Conservation (phyloP, 495 filamentous ascomycete genomes). For the Parathielavia hyrcaniae region DNA sequence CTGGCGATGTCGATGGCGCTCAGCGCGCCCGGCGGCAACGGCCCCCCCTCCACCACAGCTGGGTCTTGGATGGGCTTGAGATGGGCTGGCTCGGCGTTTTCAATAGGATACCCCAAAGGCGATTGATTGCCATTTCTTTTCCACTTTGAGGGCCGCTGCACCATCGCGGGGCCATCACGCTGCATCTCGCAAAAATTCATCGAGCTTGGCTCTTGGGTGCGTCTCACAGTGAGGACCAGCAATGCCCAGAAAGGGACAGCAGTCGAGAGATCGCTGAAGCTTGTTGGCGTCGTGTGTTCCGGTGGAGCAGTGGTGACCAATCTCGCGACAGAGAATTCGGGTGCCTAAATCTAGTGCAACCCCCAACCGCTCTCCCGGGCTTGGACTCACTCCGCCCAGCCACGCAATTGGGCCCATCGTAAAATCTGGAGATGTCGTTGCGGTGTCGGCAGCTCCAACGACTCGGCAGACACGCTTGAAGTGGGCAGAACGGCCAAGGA, state of each 20-base stretch:
- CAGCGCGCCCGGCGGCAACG: not conserved
- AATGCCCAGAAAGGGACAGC: not conserved
- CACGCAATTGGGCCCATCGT: constrained; percentile 7
- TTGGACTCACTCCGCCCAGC: not conserved
- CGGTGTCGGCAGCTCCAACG: constrained; percentile 2
- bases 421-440: not conserved
- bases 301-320: constrained; percentile 10
- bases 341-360: constrained; percentile 16
- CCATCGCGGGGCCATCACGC: not conserved
- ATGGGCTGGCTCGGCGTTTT: not conserved
- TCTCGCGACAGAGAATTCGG: constrained; percentile 15
- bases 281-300: not conserved
- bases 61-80: not conserved
- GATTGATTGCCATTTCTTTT: not conserved
- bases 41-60: not conserved
- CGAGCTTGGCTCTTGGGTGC: not conserved
- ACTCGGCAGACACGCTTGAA: not conserved
- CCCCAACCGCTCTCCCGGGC: not conserved
- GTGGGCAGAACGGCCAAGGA: not conserved
- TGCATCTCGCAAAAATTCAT: not conserved
- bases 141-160: no score
- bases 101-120: constrained; percentile 14
- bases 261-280: constrained; percentile 3
- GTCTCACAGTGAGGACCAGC: not conserved
- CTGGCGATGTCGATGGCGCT: not conserved